Evolutionary conservation across 345 rosid genomes (phyloP).

Genomic region (Pistacia vera): DNA sequence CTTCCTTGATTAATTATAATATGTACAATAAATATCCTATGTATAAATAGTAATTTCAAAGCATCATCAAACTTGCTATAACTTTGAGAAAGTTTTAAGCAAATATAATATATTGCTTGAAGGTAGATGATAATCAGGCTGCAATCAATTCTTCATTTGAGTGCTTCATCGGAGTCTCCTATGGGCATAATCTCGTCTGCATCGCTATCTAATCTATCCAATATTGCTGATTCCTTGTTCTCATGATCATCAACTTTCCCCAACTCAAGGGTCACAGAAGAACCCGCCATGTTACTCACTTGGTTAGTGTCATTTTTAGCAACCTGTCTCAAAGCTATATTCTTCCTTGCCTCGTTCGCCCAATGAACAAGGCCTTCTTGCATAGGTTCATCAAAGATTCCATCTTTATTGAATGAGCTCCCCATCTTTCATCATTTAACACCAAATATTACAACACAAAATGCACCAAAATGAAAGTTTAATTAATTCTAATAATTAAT

Average conservation of each 20-base stretch:
- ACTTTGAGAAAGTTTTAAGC: no score
- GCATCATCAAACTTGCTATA: no score
- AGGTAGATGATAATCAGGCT: background rate
- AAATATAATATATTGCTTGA: no score
- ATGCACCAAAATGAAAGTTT: no score
- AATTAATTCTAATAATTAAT: no score
- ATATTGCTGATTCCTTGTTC: background rate
- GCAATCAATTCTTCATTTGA: background rate
- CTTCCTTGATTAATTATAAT: no score
- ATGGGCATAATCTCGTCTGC: conserved; percentile 3
- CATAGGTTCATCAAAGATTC: conserved; percentile 69
- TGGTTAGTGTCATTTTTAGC: conserved; percentile 32
- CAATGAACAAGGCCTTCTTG: conserved; percentile 66
- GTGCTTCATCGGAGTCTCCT: background rate
- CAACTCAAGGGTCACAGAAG: conserved; percentile 20
- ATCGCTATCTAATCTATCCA: background rate
- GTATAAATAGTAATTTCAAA: no score
- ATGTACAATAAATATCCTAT: no score
- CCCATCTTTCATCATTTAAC: conserved; percentile 64
- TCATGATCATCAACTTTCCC: background rate
- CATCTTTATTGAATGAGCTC: conserved; percentile 63
- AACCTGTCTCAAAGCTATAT: conserved; percentile 44
- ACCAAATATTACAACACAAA: background rate
- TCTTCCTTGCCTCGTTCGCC: conserved; percentile 67
- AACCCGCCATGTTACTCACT: conserved; percentile 17